Base-by-base conservation (phyloP, 2,329 filamentous ascomycete species). In the Colletotrichum lupini region DNA sequence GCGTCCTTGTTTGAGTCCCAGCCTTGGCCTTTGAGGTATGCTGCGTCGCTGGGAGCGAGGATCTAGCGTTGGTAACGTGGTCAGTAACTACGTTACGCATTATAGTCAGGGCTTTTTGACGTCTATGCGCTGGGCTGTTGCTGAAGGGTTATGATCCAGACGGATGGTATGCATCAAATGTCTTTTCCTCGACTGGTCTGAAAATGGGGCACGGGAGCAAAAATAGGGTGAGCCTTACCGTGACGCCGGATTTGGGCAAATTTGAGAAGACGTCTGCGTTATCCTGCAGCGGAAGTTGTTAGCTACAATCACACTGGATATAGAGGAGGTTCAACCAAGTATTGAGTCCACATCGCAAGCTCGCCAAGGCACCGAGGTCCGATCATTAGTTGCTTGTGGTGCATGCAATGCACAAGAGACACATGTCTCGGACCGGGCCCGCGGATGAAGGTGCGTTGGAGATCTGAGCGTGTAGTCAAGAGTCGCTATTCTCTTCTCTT, bases 1-100 rank as follows among this genome's bases (percentile, higher is more conserved):
- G 81, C 81, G 67, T 80, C 78, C 76, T 87, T 79, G 12, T 89
- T 82, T 12, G 83, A 78, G 8, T 84, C 80, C 79, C 84, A 87
- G 62, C 68, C 69, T 30, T 73, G 69, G 37, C 68, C 66, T 35
- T 71, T 75, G 24, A 88, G 76, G 81, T 92, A 91, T 24, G 90
- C 90, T 5, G 83, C 82, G 77, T 91, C 89, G 74, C 83, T 87
- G 5, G 91, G 91, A 0, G 87, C 90, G 75, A 91, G 88, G 76
- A 92, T 84, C 81, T 82, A 67, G 22, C 30, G 46, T 37, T 49
- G 46, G 2, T 7, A 46, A 5, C 5, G 14, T 53, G 37, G 53
- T 72, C 12, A 7, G 16, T 42, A 1, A 16, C 28, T 52, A n/a
- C 8, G 42, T 49, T 49, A 3, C 24, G 52, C 32, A 28, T 35